Evolutionary conservation across 371 early-diverging fungal species (phyloP).

Genomic region (Mortierella sp.): DNA sequence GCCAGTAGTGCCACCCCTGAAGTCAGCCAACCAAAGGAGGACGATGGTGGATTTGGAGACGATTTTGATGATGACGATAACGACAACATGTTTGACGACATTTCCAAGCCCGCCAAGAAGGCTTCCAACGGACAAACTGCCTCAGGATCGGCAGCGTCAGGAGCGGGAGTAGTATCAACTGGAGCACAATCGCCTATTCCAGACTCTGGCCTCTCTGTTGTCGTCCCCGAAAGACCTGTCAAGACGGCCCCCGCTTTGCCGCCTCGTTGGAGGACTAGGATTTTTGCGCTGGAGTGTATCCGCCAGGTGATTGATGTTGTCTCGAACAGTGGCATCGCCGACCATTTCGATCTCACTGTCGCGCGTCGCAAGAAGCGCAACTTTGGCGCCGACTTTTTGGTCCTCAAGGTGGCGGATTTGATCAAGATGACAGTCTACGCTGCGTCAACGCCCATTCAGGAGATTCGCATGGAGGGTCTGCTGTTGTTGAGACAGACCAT

Average conservation of each 20-base stretch:
- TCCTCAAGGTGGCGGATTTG: conserved; percentile 83
- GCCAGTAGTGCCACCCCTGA: conserved; percentile 10
- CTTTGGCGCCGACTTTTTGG: conserved; percentile 79
- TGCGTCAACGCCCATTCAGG: conserved; percentile 85
- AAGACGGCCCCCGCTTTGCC: conserved; percentile 63
- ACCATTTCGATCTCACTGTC: conserved; percentile 78
- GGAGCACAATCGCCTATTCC: conserved; percentile 14
- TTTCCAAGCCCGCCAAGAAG: conserved; percentile 29
- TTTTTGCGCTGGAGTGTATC: conserved; percentile 85
- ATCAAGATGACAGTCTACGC: conserved; percentile 90
- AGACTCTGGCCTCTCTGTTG: conserved; percentile 23
- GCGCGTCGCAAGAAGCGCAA: conserved; percentile 73
- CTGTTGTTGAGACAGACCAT: conserved; percentile 78
- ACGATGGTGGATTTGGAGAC: conserved; percentile 61
- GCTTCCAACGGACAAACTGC: conserved; percentile 16
- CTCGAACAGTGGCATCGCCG: conserved; percentile 67
- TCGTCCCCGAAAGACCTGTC: conserved; percentile 21
- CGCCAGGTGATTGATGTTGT: conserved; percentile 76
- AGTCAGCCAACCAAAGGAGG: conserved; percentile 23
- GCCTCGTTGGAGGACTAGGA: conserved; percentile 92
- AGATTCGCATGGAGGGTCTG: conserved; percentile 86
- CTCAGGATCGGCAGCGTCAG: not conserved
- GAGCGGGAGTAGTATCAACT: conserved; percentile 2
- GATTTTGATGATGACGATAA: conserved; percentile 64
- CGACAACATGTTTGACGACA: conserved; percentile 41